phyloP scores from a whole-genome alignment of 352 stramenopile species.

The Phytopythium litorale region DNA sequence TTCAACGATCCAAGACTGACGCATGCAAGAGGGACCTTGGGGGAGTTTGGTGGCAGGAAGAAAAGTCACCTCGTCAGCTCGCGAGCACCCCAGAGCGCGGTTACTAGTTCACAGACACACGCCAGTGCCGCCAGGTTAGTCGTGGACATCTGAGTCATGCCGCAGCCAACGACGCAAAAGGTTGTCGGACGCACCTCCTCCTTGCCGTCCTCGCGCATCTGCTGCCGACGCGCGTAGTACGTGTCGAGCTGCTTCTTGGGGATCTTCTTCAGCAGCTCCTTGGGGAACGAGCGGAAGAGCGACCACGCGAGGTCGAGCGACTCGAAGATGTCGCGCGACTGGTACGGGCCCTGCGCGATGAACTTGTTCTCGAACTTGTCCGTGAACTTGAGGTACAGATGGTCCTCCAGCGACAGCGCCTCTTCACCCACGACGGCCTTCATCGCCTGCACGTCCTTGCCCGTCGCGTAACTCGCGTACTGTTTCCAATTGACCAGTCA shows the following conservation, averaged over 20 bases:
- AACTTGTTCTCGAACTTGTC: constrained; percentile 99
- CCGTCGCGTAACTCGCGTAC: constrained; percentile 85
- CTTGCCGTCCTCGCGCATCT: constrained; percentile 80
- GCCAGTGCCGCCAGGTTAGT: not conserved
- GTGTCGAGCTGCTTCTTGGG: constrained; percentile 97
- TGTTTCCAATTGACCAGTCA: constrained; percentile 16
- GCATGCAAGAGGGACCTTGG: not conserved
- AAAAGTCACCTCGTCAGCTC: not conserved
- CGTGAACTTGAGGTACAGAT: constrained; percentile 99
- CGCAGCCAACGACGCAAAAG: not conserved
- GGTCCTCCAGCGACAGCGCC: constrained; percentile 98
- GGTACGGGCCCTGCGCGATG: constrained; percentile 96
- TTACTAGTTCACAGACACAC: not conserved
- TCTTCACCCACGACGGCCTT: constrained; percentile 99
- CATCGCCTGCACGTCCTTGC: constrained; percentile 99
- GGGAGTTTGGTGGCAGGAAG: not conserved
- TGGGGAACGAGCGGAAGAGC: constrained; percentile 98
- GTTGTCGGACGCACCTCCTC: constrained; percentile 45
- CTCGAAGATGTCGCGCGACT: constrained; percentile 98
- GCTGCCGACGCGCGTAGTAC: constrained; percentile 94
- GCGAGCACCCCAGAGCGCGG: not conserved
- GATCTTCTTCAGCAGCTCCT: constrained; percentile 99
- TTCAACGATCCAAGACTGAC: constrained; percentile 1
- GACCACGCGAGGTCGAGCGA: constrained; percentile 98
- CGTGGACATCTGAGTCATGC: not conserved